phyloP scores from a whole-genome alignment of 2,329 filamentous ascomycete species.

The Penicillium aurantiogriseum region DNA sequence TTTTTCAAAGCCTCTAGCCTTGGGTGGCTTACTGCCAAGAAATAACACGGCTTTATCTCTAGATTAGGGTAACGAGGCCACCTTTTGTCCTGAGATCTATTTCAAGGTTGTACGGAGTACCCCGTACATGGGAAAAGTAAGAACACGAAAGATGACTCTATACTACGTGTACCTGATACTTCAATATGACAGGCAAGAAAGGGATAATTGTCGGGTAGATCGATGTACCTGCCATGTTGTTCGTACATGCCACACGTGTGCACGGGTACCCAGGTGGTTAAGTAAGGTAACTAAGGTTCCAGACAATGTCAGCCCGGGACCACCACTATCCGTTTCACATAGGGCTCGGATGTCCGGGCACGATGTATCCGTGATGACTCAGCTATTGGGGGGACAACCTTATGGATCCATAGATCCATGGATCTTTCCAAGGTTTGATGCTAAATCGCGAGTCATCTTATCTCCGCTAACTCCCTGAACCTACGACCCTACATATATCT shows the following conservation, averaged over 20 bases:
- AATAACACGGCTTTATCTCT: neutral
- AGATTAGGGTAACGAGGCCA: neutral
- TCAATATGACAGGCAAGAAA: neutral
- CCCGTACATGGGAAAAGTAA: too few relatives aligned
- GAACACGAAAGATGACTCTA: neutral
- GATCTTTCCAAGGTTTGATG: neutral
- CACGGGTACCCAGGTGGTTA: too few relatives aligned
- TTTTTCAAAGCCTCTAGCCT: neutral
- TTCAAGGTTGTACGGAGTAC: too few relatives aligned
- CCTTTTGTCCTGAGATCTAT: neutral
- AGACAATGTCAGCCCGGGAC: neutral
- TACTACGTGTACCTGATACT: neutral
- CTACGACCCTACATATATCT: neutral
- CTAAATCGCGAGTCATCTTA: neutral
- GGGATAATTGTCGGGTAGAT: neutral
- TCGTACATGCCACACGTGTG: neutral
- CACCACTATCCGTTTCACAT: neutral
- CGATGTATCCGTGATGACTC: slow-evolving; percentile 1
- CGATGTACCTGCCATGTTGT: neutral
- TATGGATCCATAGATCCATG: neutral
- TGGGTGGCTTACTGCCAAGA: neutral
- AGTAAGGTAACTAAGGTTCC: neutral
- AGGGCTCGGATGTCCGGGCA: neutral
- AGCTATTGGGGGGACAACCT: neutral
- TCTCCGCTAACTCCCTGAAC: neutral